Percentiles rank a stretch among this genome's conserved stretches.
phyloP scores from a whole-genome alignment of 371 early-diverging fungal species.

The Rhizopus stolonifer region DNA sequence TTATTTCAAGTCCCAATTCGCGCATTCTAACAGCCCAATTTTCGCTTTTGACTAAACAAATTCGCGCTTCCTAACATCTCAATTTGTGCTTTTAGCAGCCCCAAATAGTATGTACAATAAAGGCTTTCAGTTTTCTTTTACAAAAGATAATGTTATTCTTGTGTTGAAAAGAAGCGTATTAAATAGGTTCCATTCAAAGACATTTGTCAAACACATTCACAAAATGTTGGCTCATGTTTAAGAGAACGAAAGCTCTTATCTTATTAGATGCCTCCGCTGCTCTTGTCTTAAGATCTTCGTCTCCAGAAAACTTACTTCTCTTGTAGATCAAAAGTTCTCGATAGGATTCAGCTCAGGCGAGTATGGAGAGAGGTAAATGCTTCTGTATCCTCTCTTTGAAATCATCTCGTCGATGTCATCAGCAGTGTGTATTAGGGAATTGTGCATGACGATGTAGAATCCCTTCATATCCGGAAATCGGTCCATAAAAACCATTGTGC shows the following conservation, averaged over 20 bases:
- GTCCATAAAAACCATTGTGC: constrained; percentile 1
- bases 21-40: background rate
- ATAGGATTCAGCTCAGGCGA: constrained; percentile 13
- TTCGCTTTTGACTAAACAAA: too few species aligned
- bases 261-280: background rate
- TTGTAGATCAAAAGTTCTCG: constrained; percentile 7
- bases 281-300: constrained; percentile 3
- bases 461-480: constrained; percentile 1
- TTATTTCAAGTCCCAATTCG: background rate
- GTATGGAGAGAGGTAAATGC: constrained; percentile 10
- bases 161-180: background rate
- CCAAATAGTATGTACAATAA: constrained; percentile 2
- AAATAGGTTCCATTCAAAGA: background rate
- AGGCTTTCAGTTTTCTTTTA: background rate
- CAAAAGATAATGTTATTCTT: background rate
- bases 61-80: background rate
- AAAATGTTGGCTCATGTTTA: constrained; percentile 6
- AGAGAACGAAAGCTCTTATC: background rate
- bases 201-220: constrained; percentile 9
- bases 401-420: constrained; percentile 2
- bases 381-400: constrained; percentile 2
- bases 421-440: constrained; percentile 12
- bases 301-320: background rate
- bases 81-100: background rate
- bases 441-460: constrained; percentile 12